A percentile compares a stretch with the other conserved stretches of the same genome.
These are phyloP conservation scores for Abrus precatorius DNA, from an alignment of 306 rosid genomes.

Conservation along the genomic window DNA sequence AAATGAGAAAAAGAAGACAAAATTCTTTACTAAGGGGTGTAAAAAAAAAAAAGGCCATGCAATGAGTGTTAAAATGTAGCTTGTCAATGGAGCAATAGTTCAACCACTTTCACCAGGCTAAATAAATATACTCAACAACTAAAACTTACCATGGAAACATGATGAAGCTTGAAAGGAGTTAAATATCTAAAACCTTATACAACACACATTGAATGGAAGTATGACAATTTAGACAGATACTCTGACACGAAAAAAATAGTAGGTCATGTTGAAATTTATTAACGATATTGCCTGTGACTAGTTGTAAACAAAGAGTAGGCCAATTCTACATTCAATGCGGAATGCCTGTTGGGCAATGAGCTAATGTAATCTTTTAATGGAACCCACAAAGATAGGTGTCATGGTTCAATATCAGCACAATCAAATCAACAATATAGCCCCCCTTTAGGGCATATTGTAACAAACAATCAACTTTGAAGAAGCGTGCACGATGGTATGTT, in stretches of 20 bases:
- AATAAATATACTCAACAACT: conserved; percentile 40
- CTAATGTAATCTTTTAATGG: conserved; percentile 56
- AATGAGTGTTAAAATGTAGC: conserved; percentile 30
- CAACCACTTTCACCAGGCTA: conserved; percentile 30
- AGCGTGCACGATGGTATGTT: conserved; percentile 47
- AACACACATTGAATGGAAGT: conserved; percentile 50
- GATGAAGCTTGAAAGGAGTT: conserved; percentile 33
- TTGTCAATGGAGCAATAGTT: conserved; percentile 22
- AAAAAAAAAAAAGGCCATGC: not conserved
- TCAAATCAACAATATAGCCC: conserved; percentile 38
- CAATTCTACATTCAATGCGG: conserved; percentile 53
- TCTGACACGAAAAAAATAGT: conserved; percentile 43
- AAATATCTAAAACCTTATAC: conserved; percentile 28
- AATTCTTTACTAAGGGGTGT: not conserved
- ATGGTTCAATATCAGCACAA: conserved; percentile 46
- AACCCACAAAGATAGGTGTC: conserved; percentile 71
- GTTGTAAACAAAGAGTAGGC: conserved; percentile 36
- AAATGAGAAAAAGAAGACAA: not conserved
- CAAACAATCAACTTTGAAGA: conserved; percentile 47
- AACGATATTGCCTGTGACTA: conserved; percentile 27
- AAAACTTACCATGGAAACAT: conserved; percentile 42
- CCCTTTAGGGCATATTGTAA: conserved; percentile 38
- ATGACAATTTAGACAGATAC: conserved; percentile 41
- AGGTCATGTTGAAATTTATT: conserved; percentile 59
- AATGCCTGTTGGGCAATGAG: conserved; percentile 40